Evolutionary conservation across 768 basidiomycete species (phyloP).

Genomic region (Lyophyllum atratum): DNA sequence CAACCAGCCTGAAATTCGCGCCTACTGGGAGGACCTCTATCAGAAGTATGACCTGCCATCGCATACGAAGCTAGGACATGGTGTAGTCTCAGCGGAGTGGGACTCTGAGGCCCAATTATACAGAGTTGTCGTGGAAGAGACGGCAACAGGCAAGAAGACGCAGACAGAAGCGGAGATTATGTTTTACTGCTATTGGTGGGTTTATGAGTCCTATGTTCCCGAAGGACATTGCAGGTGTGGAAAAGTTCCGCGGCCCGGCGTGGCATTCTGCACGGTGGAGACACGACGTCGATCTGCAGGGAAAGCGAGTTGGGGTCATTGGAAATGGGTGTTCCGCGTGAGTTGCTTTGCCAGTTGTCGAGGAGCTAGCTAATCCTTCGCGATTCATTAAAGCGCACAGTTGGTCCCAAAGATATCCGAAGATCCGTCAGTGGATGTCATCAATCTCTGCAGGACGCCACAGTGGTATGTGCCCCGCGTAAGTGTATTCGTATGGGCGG

Average conservation of each 20-base stretch:
- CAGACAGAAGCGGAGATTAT: constrained; percentile 43
- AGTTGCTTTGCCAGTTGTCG: constrained; percentile 22
- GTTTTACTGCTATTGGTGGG: constrained; percentile 51
- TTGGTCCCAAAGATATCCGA: constrained; percentile 54
- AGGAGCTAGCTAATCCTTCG: background rate
- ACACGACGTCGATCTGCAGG: constrained; percentile 50
- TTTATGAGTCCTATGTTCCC: constrained; percentile 50
- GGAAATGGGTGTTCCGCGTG: constrained; percentile 66
- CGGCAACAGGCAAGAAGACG: constrained; percentile 34
- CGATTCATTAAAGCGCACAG: constrained; percentile 48
- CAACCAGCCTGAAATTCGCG: constrained; percentile 49
- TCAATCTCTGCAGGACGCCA: constrained; percentile 62
- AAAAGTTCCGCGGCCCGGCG: constrained; percentile 46
- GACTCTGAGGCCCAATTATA: constrained; percentile 43
- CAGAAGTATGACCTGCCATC: constrained; percentile 42
- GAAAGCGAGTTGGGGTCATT: constrained; percentile 59
- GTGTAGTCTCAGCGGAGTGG: constrained; percentile 47
- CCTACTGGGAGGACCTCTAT: constrained; percentile 52
- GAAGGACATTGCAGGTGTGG: constrained; percentile 41
- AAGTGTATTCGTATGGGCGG: constrained; percentile 17
- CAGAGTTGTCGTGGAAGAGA: constrained; percentile 38
- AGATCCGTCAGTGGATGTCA: constrained; percentile 49
- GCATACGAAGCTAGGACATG: constrained; percentile 43
- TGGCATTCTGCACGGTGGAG: constrained; percentile 63
- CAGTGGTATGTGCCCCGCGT: constrained; percentile 60